These are phyloP conservation scores for Babesia sp. DNA, from an alignment of 169 alveolate genomes.

Conservation along the genomic window DNA sequence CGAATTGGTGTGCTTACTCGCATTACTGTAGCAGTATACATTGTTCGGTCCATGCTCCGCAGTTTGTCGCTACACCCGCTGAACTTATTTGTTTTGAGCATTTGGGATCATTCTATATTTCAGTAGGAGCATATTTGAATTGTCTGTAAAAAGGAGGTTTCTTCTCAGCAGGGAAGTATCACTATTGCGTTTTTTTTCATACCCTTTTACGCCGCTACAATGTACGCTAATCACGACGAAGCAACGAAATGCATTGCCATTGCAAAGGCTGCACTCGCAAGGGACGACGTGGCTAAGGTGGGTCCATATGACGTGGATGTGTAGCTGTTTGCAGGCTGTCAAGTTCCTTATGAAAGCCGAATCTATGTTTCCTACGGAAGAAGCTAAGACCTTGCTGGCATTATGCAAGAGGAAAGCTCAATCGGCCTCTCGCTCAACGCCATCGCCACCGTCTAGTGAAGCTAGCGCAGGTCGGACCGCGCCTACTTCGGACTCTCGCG, in stretches of 20 bases:
- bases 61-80: too few relatives aligned
- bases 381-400: slow-evolving; percentile 49
- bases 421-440: not conserved
- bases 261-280: slow-evolving; percentile 70
- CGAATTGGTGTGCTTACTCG: too few relatives aligned
- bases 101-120: too few relatives aligned
- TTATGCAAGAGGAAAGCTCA: slow-evolving; percentile 16
- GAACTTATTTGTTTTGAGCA: not conserved
- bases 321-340: slow-evolving; percentile 59
- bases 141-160: too few relatives aligned
- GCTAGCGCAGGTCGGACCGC: not conserved
- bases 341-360: slow-evolving; percentile 72
- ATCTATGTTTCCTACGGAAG: slow-evolving; percentile 75
- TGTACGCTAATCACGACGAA: slow-evolving; percentile 81
- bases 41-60: too few relatives aligned
- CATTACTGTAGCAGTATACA: too few relatives aligned
- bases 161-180: too few relatives aligned
- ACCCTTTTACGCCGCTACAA: slow-evolving; percentile 2
- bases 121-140: too few relatives aligned
- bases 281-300: slow-evolving; percentile 72
- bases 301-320: not conserved
- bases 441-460: not conserved
- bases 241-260: slow-evolving; percentile 71
- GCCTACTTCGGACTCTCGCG: slow-evolving; percentile 20
- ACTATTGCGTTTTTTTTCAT: slow-evolving; percentile 3